phyloP scores from a whole-genome alignment of 805 yeast genomes.

The Metschnikowia continentalis region DNA sequence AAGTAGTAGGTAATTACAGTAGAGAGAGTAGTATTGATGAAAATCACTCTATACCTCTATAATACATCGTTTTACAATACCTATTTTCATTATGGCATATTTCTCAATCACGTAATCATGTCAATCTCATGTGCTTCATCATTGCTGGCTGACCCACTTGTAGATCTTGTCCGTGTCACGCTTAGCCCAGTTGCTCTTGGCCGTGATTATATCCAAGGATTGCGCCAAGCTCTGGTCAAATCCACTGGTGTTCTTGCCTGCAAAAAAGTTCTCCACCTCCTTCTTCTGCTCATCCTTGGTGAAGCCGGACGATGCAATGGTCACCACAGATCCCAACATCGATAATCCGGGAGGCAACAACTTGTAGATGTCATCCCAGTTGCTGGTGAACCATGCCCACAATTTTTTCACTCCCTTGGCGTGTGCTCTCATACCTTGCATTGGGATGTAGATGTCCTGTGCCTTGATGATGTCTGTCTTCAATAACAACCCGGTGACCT shows the following conservation, averaged over 20 bases:
- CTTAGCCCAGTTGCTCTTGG: slow-evolving; percentile 55
- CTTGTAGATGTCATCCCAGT: slow-evolving; percentile 68
- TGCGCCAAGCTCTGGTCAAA: slow-evolving; percentile 63
- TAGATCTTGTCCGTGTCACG: slow-evolving; percentile 49
- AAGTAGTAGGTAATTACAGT: too few relatives aligned
- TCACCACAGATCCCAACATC: slow-evolving; percentile 74
- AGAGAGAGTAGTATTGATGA: too few relatives aligned
- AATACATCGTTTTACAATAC: too few relatives aligned
- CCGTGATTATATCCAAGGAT: slow-evolving; percentile 54
- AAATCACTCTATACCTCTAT: too few relatives aligned
- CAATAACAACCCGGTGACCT: slow-evolving; percentile 53
- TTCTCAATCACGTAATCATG: too few relatives aligned
- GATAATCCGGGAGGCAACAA: slow-evolving; percentile 77
- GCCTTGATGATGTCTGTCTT: slow-evolving; percentile 53
- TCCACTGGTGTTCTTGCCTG: slow-evolving; percentile 54
- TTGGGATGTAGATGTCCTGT: slow-evolving; percentile 75
- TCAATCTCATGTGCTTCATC: neutral
- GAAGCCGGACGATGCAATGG: slow-evolving; percentile 56
- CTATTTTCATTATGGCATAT: too few relatives aligned
- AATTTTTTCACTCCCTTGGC: slow-evolving; percentile 61
- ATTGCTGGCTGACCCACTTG: slow-evolving; percentile 42
- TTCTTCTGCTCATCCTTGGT: slow-evolving; percentile 51
- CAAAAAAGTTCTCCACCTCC: slow-evolving; percentile 49
- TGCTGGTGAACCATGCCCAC: slow-evolving; percentile 67
- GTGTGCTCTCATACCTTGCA: slow-evolving; percentile 66